Percentiles rank a stretch among this genome's conserved stretches.
phyloP scores from a whole-genome alignment of 352 stramenopile species.

The Thraustochytrium striatum region DNA sequence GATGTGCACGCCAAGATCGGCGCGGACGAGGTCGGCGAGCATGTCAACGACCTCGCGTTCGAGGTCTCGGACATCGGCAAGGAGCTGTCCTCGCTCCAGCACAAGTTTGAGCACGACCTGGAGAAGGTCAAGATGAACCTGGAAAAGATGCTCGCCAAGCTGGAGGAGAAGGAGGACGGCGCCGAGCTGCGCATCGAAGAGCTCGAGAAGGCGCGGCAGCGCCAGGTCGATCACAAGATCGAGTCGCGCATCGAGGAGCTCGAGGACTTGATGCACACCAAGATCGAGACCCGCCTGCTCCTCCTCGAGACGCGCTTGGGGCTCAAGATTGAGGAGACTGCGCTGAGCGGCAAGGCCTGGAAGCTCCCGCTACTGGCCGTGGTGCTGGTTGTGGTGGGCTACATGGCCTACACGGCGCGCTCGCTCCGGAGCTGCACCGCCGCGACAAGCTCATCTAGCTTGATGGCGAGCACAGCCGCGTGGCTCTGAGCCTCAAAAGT shows the following conservation, averaged over 20 bases:
- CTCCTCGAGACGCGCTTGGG: constrained; percentile 34
- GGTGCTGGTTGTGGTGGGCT: constrained; percentile 19
- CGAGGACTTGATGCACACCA: constrained; percentile 22
- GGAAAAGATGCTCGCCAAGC: constrained; percentile 74
- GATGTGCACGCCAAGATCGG: constrained; percentile 16
- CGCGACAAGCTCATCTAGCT: constrained; percentile 49
- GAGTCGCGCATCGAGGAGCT: constrained; percentile 35
- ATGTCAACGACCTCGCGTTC: constrained; percentile 51
- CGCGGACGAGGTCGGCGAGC: constrained; percentile 39
- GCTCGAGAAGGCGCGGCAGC: constrained; percentile 53
- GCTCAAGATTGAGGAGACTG: constrained; percentile 5
- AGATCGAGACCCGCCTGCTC: constrained; percentile 16
- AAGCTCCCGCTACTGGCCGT: constrained; percentile 6
- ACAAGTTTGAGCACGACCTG: constrained; percentile 57
- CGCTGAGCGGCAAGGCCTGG: background rate
- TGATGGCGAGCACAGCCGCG: too few species aligned
- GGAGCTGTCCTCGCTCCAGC: constrained; percentile 38
- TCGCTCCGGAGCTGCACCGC: constrained; percentile 22
- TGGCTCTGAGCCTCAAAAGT: too few species aligned
- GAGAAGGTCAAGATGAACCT: constrained; percentile 68
- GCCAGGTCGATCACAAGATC: constrained; percentile 47
- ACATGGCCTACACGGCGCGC: constrained; percentile 33
- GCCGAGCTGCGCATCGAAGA: constrained; percentile 56
- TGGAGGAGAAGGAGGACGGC: constrained; percentile 61
- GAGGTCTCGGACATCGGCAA: constrained; percentile 14